A percentile compares a stretch with the other conserved stretches of the same genome.
These are phyloP conservation scores for Hypericum androsaemum DNA, from an alignment of 345 rosid genomes.

Conservation along the genomic window DNA sequence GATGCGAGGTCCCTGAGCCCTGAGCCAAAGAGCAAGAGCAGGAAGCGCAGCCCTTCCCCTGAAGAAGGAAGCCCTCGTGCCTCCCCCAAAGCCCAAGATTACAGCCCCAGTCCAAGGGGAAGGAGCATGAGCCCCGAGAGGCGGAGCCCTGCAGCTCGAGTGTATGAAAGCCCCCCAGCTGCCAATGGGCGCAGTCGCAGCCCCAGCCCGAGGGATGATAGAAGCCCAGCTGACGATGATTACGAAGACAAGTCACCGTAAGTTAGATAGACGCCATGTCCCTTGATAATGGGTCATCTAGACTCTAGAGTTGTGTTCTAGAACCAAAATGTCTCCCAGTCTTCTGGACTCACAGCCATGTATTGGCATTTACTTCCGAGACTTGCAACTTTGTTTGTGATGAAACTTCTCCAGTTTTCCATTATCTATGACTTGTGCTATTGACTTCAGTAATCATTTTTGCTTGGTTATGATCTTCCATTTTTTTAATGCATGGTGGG, in stretches of 20 bases:
- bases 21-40: constrained; percentile 32
- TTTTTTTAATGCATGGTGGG: too few relatives aligned
- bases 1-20: constrained; percentile 23
- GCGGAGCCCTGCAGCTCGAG: constrained; percentile 27
- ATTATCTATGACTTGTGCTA: too few relatives aligned
- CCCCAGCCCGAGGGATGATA: constrained; percentile 33
- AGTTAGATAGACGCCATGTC: constrained; percentile 16
- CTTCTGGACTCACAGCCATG: too few relatives aligned
- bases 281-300: too few relatives aligned
- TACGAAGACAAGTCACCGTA: constrained; percentile 18
- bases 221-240: constrained; percentile 38
- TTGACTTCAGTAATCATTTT: too few relatives aligned
- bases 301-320: too few relatives aligned
- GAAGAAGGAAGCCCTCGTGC: constrained; percentile 29
- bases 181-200: constrained; percentile 47
- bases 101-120: constrained; percentile 20
- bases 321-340: too few relatives aligned
- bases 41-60: constrained; percentile 46
- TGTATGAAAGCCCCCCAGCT: constrained; percentile 42
- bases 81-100: constrained; percentile 19
- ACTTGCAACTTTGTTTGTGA: too few relatives aligned
- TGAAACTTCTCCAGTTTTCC: too few relatives aligned
- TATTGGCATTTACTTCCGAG: too few relatives aligned
- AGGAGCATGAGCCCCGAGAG: constrained; percentile 43
- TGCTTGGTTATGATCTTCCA: too few relatives aligned